Conservation (phyloP, 2,329 filamentous ascomycete species). For the Ophiostoma himal-ulmi region DNA sequence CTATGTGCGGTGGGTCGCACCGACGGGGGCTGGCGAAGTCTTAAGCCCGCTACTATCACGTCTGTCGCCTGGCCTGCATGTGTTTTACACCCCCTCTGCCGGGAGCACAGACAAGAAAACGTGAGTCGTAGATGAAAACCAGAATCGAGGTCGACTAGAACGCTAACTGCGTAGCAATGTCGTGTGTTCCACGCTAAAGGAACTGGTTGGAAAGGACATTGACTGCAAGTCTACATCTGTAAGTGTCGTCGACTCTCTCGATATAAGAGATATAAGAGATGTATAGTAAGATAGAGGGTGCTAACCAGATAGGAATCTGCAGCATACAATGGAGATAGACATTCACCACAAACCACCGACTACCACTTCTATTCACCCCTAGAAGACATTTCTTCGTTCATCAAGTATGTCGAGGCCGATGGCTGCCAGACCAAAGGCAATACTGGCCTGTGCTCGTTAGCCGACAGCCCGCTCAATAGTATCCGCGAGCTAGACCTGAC, state of each 20-base stretch:
- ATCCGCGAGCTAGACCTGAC: slow-evolving; percentile 70
- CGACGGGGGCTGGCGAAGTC: slow-evolving; percentile 52
- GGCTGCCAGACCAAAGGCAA: slow-evolving; percentile 44
- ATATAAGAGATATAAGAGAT: background rate
- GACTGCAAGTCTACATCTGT: slow-evolving; percentile 51
- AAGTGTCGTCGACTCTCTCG: slow-evolving; percentile 5
- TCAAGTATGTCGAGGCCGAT: slow-evolving; percentile 45
- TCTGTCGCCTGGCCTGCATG: slow-evolving; percentile 72
- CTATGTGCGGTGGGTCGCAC: slow-evolving; percentile 72
- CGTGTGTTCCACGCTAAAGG: slow-evolving; percentile 55
- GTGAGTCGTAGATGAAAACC: slow-evolving; percentile 12
- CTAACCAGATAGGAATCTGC: slow-evolving; percentile 49
- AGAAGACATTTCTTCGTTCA: slow-evolving; percentile 50
- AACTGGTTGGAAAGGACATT: slow-evolving; percentile 47
- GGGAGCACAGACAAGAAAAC: slow-evolving; percentile 5
- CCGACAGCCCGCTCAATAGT: slow-evolving; percentile 40
- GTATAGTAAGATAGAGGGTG: too few relatives aligned
- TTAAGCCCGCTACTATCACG: slow-evolving; percentile 68
- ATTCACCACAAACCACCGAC: slow-evolving; percentile 51
- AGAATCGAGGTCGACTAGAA: background rate
- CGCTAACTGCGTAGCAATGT: slow-evolving; percentile 35
- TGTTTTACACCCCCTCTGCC: slow-evolving; percentile 63
- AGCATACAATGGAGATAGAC: slow-evolving; percentile 48
- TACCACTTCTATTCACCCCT: slow-evolving; percentile 67
- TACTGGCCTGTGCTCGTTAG: slow-evolving; percentile 42